Base-by-base conservation (phyloP, 108 stramenopile species). In the Nitzschia sp. region DNA sequence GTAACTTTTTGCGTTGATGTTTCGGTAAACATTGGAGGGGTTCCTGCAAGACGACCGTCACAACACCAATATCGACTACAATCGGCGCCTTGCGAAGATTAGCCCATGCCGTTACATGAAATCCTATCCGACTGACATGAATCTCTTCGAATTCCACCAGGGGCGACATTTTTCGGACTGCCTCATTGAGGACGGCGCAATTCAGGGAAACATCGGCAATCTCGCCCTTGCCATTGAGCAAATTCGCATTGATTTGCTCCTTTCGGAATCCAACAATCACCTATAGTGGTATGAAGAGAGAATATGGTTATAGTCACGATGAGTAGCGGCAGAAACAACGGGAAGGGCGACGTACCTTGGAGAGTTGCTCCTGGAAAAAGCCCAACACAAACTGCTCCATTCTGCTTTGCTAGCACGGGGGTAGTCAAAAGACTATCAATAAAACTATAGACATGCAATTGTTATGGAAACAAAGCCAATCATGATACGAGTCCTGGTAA, bases 371-470 rank as follows among this genome's bases (percentile, higher is more conserved):
- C 21, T 81, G 82, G 56, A 93, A 90, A 49, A 88, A 72, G 28
- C 86, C 88, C 21, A 93, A 54, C 4, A 93, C 83, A 46, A 87
- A 80, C 70, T 80, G 80, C 75, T 93, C 92, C 92, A 93, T 93
- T 13, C 13, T 42, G 38, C 38, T 9, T 13, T 13, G 6, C 38
- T 42, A 42, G 9, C 13, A 6, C 13, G 13, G 9, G 6, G 6
- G 38, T 42, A 42, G 38, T 42, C 38, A 9, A 42, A 9, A 6
- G 6, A 13, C 38, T 42, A 9, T 9, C 13, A 42, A 42, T 9
- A 42, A 42, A 9, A 13, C 38, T 6, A 13, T 6, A 13, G 13
- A 42, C 13, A 42, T 13, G 38, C 6, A 42, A 42, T 9, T 13
- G 9, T 9, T 42, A 42, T 42, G 38, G 38, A 42, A 13, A 13